phyloP scores from a whole-genome alignment of 2,329 filamentous ascomycete genomes.

The Ophiocordyceps camponoti-saundersi region DNA sequence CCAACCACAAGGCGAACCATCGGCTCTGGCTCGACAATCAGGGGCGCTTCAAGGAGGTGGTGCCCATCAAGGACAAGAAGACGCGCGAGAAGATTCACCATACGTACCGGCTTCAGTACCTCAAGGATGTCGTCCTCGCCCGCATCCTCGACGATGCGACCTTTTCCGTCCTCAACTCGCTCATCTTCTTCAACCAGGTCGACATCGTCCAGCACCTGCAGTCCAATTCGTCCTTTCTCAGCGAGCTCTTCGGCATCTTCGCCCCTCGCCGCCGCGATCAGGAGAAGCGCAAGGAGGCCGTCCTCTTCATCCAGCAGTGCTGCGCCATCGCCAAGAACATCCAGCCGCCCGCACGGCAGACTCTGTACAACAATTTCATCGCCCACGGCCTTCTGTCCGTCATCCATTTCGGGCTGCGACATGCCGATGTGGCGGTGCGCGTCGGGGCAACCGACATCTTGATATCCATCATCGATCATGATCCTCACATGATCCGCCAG shows the following conservation, averaged over 20 bases:
- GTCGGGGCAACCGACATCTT: conserved; percentile 89
- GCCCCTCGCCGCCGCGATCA: conserved; percentile 43
- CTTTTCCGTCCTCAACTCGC: conserved; percentile 89
- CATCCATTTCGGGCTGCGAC: conserved; percentile 79
- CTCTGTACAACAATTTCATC: conserved; percentile 81
- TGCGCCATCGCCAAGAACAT: conserved; percentile 88
- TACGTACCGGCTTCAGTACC: conserved; percentile 87
- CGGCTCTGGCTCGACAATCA: conserved; percentile 80
- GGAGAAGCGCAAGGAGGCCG: conserved; percentile 77
- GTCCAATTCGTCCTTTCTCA: conserved; percentile 58
- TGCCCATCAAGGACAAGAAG: conserved; percentile 67
- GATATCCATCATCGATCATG: conserved; percentile 88
- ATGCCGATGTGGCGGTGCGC: conserved; percentile 67
- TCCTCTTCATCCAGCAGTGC: conserved; percentile 93
- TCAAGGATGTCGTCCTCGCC: conserved; percentile 96
- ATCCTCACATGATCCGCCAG: conserved; percentile 81
- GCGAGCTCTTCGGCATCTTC: conserved; percentile 80
- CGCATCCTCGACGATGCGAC: conserved; percentile 94
- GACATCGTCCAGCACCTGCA: conserved; percentile 96
- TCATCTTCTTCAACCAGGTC: conserved; percentile 98
- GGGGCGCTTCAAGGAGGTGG: conserved; percentile 89
- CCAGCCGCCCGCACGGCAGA: conserved; percentile 64
- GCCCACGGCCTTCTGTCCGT: conserved; percentile 73
- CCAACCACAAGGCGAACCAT: conserved; percentile 93
- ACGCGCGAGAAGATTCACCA: conserved; percentile 88